Evolutionary conservation across 495 filamentous ascomycete species (phyloP).

Genomic region (Daldinia grandis): DNA sequence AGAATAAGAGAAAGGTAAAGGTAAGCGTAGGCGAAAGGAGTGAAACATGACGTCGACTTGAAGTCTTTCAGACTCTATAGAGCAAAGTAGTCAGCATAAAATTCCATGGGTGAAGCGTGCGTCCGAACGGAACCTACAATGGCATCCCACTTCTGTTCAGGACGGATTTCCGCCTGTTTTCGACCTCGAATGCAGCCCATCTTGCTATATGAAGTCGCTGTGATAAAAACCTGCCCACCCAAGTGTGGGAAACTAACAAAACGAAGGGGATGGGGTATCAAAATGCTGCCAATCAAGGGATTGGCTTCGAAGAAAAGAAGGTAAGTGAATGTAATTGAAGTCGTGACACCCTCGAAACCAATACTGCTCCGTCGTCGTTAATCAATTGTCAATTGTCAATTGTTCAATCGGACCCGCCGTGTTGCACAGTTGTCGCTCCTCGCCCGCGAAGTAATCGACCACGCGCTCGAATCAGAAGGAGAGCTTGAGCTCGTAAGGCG

Average conservation of each 20-base stretch:
- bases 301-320: conserved; percentile 32
- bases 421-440: conserved; percentile 59
- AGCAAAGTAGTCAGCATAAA: conserved; percentile 22
- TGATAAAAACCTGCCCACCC: conserved; percentile 23
- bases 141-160: conserved; percentile 94
- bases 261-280: conserved; percentile 43
- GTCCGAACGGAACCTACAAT: conserved; percentile 68
- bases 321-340: conserved; percentile 36
- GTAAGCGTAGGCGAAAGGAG: conserved; percentile 82
- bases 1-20: conserved; percentile 81
- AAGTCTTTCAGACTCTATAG: conserved; percentile 87
- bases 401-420: conserved; percentile 52
- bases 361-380: conserved; percentile 41
- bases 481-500: conserved; percentile 23
- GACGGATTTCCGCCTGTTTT: conserved; percentile 68
- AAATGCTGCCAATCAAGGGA: conserved; percentile 40
- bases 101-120: not conserved
- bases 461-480: conserved; percentile 42
- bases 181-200: conserved; percentile 78
- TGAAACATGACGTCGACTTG: conserved; percentile 77
- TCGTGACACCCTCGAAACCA: conserved; percentile 13
- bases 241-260: conserved; percentile 22
- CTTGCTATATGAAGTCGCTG: conserved; percentile 35
- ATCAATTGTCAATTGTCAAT: conserved; percentile 45
- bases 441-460: conserved; percentile 65